A percentile compares a stretch with the other conserved stretches of the same genome.
Evolutionary conservation across 2,329 filamentous ascomycete genomes (phyloP).

Genomic region (Monilinia fructicola): DNA sequence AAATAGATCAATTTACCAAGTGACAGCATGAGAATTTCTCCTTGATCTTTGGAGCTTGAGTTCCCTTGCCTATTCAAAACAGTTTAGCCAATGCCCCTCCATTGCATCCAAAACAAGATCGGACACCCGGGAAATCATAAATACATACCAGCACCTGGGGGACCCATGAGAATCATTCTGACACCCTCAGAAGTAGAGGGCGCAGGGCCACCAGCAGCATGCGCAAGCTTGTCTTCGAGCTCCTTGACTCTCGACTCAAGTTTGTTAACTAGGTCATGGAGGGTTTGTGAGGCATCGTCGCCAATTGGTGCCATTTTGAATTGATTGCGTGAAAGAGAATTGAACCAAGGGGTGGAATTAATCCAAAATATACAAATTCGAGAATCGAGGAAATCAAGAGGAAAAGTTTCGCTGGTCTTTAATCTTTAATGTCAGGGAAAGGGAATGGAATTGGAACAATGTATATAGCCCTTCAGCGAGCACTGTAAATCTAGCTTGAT

Average conservation of each 20-base stretch:
- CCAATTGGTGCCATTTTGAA: conserved; percentile 82
- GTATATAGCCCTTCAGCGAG: background rate
- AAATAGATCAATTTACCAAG: conserved; percentile 62
- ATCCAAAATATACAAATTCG: conserved; percentile 20
- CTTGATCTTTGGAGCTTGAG: conserved; percentile 96
- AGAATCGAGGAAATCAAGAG: conserved; percentile 1
- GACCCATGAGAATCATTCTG: conserved; percentile 97
- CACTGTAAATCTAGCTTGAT: conserved; percentile 12
- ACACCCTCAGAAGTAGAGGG: conserved; percentile 63
- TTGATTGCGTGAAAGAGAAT: conserved; percentile 27
- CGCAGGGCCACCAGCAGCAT: conserved; percentile 52
- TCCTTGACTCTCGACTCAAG: conserved; percentile 84
- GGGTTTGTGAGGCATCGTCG: conserved; percentile 74
- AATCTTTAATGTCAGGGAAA: background rate
- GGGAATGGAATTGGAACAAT: background rate
- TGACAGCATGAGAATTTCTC: conserved; percentile 98
- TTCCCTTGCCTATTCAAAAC: conserved; percentile 79
- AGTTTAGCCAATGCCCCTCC: conserved; percentile 32
- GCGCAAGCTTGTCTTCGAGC: conserved; percentile 70
- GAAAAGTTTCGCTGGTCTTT: conserved; percentile 15
- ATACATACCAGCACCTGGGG: conserved; percentile 87
- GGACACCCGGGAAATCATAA: conserved; percentile 13
- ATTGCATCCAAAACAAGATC: background rate
- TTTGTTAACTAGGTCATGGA: conserved; percentile 79
- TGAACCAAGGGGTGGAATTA: conserved; percentile 36